Percentiles rank a stretch among this genome's conserved stretches.
Evolutionary conservation across 2,329 filamentous ascomycete genomes (phyloP).

Genomic region (Fusarium xyrophilum): DNA sequence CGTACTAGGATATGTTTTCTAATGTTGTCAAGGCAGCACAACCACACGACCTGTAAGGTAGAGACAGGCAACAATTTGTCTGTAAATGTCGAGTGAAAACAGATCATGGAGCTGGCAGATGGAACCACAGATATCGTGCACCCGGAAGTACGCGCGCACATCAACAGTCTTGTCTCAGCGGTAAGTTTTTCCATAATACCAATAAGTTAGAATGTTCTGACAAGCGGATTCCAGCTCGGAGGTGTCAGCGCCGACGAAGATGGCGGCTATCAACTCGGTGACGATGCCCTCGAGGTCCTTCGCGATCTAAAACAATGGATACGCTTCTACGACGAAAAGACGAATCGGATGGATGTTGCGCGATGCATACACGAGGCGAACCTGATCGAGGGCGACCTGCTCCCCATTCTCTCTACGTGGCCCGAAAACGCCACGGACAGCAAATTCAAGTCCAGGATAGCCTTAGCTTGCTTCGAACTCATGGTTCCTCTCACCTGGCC

Average conservation of each 20-base stretch:
- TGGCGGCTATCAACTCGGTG: constrained; percentile 85
- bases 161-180: constrained; percentile 92
- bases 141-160: constrained; percentile 89
- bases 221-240: constrained; percentile 69
- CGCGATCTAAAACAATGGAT: constrained; percentile 96
- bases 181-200: constrained; percentile 59
- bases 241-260: constrained; percentile 81
- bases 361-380: constrained; percentile 92
- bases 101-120: constrained; percentile 62
- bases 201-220: constrained; percentile 25
- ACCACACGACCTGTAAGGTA: constrained; percentile 33
- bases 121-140: constrained; percentile 72
- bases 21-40: constrained; percentile 27
- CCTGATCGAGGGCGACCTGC: constrained; percentile 84
- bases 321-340: constrained; percentile 90
- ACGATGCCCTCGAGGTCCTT: constrained; percentile 89
- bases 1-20: background rate
- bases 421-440: constrained; percentile 74
- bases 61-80: constrained; percentile 13
- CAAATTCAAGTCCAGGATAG: constrained; percentile 78
- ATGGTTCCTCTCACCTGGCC: constrained; percentile 95
- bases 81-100: constrained; percentile 10
- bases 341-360: constrained; percentile 92
- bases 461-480: constrained; percentile 86
- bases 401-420: constrained; percentile 88